phyloP scores from a whole-genome alignment of 306 rosid species.

The Cucumis cinereus region DNA sequence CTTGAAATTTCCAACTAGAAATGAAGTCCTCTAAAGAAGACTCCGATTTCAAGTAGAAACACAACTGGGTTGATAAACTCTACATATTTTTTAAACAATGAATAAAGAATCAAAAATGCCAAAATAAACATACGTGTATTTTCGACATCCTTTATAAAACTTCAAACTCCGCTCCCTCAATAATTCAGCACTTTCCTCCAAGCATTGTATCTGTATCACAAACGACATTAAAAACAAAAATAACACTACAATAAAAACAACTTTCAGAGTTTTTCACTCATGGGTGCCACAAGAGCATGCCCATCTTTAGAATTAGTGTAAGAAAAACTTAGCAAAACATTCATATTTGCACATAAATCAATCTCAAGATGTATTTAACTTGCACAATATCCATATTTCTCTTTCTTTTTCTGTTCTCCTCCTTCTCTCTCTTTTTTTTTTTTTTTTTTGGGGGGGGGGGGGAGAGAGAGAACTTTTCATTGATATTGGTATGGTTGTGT shows the following conservation, averaged over 20 bases:
- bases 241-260: neutral
- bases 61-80: neutral
- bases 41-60: neutral
- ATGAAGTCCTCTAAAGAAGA: neutral
- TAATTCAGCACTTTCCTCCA: slow-evolving; percentile 98
- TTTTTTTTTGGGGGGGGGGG: too few species aligned
- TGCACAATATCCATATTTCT: neutral
- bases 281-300: neutral
- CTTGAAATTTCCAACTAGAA: neutral
- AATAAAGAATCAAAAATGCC: neutral
- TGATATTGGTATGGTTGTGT: too few species aligned
- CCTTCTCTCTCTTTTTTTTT: neutral
- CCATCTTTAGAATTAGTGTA: neutral
- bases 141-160: slow-evolving; percentile 96
- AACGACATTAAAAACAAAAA: slow-evolving; percentile 14
- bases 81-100: neutral
- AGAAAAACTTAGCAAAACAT: neutral
- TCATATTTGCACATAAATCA: neutral
- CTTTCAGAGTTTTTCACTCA: neutral
- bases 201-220: slow-evolving; percentile 69
- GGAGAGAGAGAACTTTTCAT: too few species aligned
- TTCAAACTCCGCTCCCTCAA: slow-evolving; percentile 86
- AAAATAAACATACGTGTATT: slow-evolving; percentile 72
- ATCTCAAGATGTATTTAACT: neutral
- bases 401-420: too few species aligned